Evolutionary conservation across 768 basidiomycete genomes (phyloP), one percentile per base, ranked within the genome.

Genomic region (Holtermanniella nyarrowii): DNA sequence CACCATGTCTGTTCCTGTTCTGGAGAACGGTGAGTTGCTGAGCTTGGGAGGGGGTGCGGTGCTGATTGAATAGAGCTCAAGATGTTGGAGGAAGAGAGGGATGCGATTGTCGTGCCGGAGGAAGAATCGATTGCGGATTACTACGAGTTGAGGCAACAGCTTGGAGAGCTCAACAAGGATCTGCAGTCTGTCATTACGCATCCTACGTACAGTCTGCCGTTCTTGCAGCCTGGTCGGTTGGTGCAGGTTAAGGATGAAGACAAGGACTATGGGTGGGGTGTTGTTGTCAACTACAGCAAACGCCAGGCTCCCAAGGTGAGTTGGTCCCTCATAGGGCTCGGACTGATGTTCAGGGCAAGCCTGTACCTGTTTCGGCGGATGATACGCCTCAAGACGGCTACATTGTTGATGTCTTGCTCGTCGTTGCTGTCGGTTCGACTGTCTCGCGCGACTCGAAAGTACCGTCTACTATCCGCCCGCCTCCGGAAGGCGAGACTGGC

Each of bases 251-350:
- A 85, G 66, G 79, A 95, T 68, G 80, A 83, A 56, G 83, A 85
- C 37, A 74, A 83, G 13, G 86, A 99, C 72, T 97, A 93, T 70
- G 93, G 93, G 10, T 97, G 95, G 95, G 93, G 93, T 37, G 80
- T 89, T 41, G 80, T 97, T 47, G 79, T 96, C 65, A 91, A 89
- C 68, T 96, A 82, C 64, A 83, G 86, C 67, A 95, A 95, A 71
- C 81, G 90, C 0, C 60, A 82, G 20, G 80, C 82, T n/a, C 79
- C 85, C 14, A 93, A 89, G 76, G 72, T 72, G 48, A 57, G 88
- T 83, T 42, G 21, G 24, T 37, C 10, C 10, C 7, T 37, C 31
- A 7, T 7, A 37, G 16, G 31, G 16, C 31, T 7, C 31, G 7
- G 31, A 37, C n/a, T 44, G 12, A 26, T 23, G 7, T 31, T 16